Evolutionary conservation across 139 green algal genomes (phyloP).

Genomic region (Trebouxia sp.): DNA sequence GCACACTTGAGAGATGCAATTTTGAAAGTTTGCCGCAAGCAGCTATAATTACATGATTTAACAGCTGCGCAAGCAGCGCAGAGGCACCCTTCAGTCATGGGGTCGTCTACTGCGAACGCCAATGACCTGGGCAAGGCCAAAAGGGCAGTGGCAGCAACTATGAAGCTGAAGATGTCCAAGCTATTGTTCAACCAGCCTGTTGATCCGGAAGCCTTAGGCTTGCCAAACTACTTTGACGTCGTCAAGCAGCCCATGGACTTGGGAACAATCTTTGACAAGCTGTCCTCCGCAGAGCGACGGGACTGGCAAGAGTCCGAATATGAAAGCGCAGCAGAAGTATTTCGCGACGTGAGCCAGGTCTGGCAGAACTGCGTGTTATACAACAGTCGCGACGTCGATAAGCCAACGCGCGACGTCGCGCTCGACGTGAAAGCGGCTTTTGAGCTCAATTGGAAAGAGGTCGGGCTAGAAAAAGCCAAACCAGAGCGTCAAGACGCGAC

Average conservation of each 20-base stretch:
- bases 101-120: background rate
- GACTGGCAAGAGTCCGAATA: conserved; percentile 27
- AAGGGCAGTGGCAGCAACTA: conserved; percentile 35
- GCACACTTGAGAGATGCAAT: background rate
- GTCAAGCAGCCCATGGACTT: conserved; percentile 58
- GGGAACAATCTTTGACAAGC: conserved; percentile 42
- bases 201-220: conserved; percentile 43
- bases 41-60: conserved; percentile 28
- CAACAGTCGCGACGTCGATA: conserved; percentile 51
- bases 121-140: conserved; percentile 24
- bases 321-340: conserved; percentile 30
- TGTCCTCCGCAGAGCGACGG: conserved; percentile 32
- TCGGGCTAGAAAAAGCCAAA: conserved; percentile 26
- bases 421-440: conserved; percentile 36
- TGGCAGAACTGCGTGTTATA: conserved; percentile 71
- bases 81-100: background rate
- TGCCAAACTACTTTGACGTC: conserved; percentile 74
- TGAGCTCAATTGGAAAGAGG: conserved; percentile 39
- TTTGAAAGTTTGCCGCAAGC: conserved; percentile 25
- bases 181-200: conserved; percentile 62
- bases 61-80: conserved; percentile 2
- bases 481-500: background rate
- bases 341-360: conserved; percentile 51
- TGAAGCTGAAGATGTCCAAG: conserved; percentile 38
- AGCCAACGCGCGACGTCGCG: conserved; percentile 34